These are phyloP conservation scores for Cladophialophora chaetospira DNA, from an alignment of 2,329 filamentous ascomycete genomes.

Conservation along the genomic window DNA sequence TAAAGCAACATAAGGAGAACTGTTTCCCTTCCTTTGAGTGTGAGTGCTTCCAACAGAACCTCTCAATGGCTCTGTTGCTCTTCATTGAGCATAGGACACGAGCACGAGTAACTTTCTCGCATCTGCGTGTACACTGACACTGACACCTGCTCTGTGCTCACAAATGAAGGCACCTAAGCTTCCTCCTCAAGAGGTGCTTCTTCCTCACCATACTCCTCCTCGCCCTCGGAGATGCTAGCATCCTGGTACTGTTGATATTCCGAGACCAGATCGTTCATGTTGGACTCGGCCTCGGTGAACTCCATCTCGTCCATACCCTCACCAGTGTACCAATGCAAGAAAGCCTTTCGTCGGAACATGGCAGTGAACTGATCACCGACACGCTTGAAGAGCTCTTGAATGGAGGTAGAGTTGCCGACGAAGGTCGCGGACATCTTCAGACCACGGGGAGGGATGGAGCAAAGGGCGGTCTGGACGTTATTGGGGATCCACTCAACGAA, in stretches of 20 bases:
- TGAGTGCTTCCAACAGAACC: constrained; percentile 22
- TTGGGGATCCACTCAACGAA: constrained; percentile 99
- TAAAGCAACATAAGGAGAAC: constrained; percentile 12
- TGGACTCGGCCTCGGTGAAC: constrained; percentile 99
- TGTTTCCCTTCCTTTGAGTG: constrained; percentile 2
- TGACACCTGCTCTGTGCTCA: not conserved
- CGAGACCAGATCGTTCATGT: constrained; percentile 99
- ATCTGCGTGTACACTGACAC: constrained; percentile 2
- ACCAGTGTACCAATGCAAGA: constrained; percentile 99
- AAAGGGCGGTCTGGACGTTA: constrained; percentile 99
- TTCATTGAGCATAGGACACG: not conserved
- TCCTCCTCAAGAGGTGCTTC: constrained; percentile 31
- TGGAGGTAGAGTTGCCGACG: constrained; percentile 98
- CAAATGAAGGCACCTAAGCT: constrained; percentile 19
- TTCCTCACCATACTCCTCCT: constrained; percentile 72
- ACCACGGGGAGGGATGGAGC: constrained; percentile 95
- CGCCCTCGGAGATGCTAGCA: constrained; percentile 92
- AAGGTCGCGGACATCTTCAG: constrained; percentile 99
- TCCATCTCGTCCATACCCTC: constrained; percentile 99
- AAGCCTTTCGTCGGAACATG: constrained; percentile 99
- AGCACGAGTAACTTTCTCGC: constrained; percentile 1
- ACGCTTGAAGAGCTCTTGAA: constrained; percentile 99
- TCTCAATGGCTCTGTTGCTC: constrained; percentile 23
- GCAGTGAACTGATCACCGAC: constrained; percentile 99
- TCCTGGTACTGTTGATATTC: constrained; percentile 99